Percentiles rank a stretch among this genome's conserved stretches.
phyloP scores from a whole-genome alignment of 1,139 yeast species.

The Kluyveromyces sp. region DNA sequence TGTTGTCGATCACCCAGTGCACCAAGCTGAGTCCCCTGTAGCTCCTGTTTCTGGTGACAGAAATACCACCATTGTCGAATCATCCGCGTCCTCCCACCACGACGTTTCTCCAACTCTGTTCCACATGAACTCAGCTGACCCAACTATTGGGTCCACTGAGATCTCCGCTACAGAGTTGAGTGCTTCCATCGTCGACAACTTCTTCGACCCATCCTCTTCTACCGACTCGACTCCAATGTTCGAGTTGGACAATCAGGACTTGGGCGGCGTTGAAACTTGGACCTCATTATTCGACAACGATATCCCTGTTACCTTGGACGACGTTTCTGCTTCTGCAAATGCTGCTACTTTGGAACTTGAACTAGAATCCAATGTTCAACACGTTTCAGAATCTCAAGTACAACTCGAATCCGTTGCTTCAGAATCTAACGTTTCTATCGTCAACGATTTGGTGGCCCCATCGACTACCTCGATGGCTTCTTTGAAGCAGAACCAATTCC shows the following conservation, averaged over 20 bases:
- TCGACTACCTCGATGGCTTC: neutral
- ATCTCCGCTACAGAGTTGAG: slow-evolving; percentile 46
- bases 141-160: slow-evolving; percentile 15
- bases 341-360: slow-evolving; percentile 2
- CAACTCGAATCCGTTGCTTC: neutral
- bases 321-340: slow-evolving; percentile 18
- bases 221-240: slow-evolving; percentile 58
- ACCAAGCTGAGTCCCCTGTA: neutral
- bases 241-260: slow-evolving; percentile 36
- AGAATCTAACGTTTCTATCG: neutral
- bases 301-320: slow-evolving; percentile 28
- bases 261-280: slow-evolving; percentile 49
- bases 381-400: neutral
- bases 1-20: neutral
- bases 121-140: slow-evolving; percentile 3
- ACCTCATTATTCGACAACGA: slow-evolving; percentile 51
- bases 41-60: slow-evolving; percentile 3
- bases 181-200: slow-evolving; percentile 53
- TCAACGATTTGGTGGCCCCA: neutral
- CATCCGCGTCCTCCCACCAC: neutral
- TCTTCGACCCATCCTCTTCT: slow-evolving; percentile 41
- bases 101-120: slow-evolving; percentile 2
- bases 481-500: slow-evolving; percentile 13
- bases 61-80: slow-evolving; percentile 1
- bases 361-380: too few relatives aligned